Evolutionary conservation across 2,329 filamentous ascomycete species (phyloP).

Genomic region (Juglanconis sp.): DNA sequence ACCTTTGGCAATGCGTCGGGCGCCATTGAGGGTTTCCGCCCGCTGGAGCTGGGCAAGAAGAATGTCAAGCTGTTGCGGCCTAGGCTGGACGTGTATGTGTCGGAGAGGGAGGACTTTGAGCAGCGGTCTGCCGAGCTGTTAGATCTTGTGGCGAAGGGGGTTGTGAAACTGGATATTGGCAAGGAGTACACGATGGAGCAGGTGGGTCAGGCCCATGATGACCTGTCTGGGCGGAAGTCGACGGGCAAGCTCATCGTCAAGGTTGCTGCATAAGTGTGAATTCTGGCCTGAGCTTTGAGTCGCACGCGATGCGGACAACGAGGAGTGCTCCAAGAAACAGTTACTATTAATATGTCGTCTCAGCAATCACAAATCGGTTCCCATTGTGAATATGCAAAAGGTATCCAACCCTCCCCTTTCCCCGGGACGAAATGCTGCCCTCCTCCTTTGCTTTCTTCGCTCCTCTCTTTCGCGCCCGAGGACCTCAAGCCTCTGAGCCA

Average conservation of each 20-base stretch:
- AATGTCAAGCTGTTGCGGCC: slow-evolving; percentile 64
- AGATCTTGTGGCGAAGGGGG: slow-evolving; percentile 18
- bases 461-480: too few species aligned
- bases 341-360: too few species aligned
- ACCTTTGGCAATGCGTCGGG: slow-evolving; percentile 65
- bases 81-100: slow-evolving; percentile 60
- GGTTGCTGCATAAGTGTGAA: slow-evolving; percentile 4
- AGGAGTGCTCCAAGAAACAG: too few species aligned
- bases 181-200: slow-evolving; percentile 19
- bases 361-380: too few species aligned
- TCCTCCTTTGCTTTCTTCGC: too few species aligned
- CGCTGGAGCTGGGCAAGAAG: slow-evolving; percentile 53
- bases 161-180: slow-evolving; percentile 18
- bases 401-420: too few species aligned
- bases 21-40: slow-evolving; percentile 54
- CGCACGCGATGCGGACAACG: not conserved
- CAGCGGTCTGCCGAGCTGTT: slow-evolving; percentile 18
- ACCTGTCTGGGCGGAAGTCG: slow-evolving; percentile 14
- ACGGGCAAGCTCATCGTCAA: slow-evolving; percentile 20
- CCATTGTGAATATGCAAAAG: too few species aligned
- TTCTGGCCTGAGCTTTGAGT: not conserved
- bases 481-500: too few species aligned
- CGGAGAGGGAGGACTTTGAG: slow-evolving; percentile 56
- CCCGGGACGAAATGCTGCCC: too few species aligned
- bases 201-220: slow-evolving; percentile 17